phyloP scores from a whole-genome alignment of 2,329 filamentous ascomycete genomes.

The Colletotrichum sp. region DNA sequence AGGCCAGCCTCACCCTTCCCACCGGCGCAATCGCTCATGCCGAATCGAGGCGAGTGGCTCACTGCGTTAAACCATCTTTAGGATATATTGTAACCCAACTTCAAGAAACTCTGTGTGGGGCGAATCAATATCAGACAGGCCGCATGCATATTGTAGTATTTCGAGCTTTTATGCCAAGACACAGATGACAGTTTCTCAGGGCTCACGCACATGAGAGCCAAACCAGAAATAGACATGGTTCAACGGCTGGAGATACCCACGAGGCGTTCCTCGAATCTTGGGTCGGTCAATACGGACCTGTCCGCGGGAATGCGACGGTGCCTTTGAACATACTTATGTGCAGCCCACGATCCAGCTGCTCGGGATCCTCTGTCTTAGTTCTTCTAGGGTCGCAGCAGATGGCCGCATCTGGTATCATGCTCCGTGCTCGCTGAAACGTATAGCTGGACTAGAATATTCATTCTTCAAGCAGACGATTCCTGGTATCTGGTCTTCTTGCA shows the following conservation, averaged over 20 bases:
- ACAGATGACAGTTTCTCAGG: not conserved
- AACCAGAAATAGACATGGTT: not conserved
- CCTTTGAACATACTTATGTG: not conserved
- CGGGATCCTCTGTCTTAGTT: not conserved
- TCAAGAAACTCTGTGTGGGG: not conserved
- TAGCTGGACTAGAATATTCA: not conserved
- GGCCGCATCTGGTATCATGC: conserved; percentile 1
- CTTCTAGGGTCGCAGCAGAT: not conserved
- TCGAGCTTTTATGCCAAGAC: not conserved
- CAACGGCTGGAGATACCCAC: not conserved
- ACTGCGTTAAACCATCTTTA: not conserved
- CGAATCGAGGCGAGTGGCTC: not conserved
- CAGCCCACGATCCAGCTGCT: not conserved
- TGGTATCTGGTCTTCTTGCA: not conserved
- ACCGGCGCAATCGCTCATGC: not conserved
- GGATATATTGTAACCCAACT: not conserved
- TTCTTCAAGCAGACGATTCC: not conserved
- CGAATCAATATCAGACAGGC: conserved; percentile 14
- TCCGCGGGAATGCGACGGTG: not conserved
- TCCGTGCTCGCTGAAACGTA: not conserved
- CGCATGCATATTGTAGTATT: not conserved
- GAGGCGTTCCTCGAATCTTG: not conserved
- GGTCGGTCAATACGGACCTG: not conserved
- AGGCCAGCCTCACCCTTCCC: not conserved
- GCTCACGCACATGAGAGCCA: not conserved